Evolutionary conservation across 1,284 basidiomycete genomes (phyloP), one percentile per base, ranked within the genome.

Genomic region (Cutaneotrichosporon sp.): DNA sequence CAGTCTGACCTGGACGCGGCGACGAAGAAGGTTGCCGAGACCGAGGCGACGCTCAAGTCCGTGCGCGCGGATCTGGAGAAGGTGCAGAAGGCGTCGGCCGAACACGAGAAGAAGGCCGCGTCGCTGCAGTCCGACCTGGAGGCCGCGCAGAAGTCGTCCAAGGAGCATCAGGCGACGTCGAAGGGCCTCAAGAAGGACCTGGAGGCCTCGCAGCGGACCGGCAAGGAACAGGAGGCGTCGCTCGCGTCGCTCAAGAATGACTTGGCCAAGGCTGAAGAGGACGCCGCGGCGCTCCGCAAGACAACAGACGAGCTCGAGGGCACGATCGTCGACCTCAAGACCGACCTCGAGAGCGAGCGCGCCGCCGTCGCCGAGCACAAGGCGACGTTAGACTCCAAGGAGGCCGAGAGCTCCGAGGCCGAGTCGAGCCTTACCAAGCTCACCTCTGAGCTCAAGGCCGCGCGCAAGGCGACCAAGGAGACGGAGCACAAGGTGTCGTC

Each of bases 361-460:
- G 46, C 58, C 5, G 59, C 55, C 13, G 50, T 51, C 7, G 58
- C 31, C 5, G 33, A 56, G 34, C 54, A 56, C 45, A 49, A 60
- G 43, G 58, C 36, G 27, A 56, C 60, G 34, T 47, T 60, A 1
- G 60, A 66, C 22, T 43, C n/a, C 50, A 54, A 33, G 46, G 47
- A 52, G 4, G 51, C 55, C 2, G 31, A 52, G 5, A 51, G 36
- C 29, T 20, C 38, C 31, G 46, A 57, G 29, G 52, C 54, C 24
- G 64, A 62, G 42, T 56, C 43, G 20, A 55, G 54, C 16, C 45
- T 57, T 3, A 42, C 64, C 13, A 56, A 57, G 38, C 59, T 58
- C 34, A 54, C 50, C 4, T 18, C 50, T 10, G 55, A 62, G 14
- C 51, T 62, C 20, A 57, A 62, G 46, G 57, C 52, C 1, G 64